These are phyloP conservation scores for Chrysanthemum makinoi DNA, from an alignment of 129 eudicot genomes.

Conservation along the genomic window DNA sequence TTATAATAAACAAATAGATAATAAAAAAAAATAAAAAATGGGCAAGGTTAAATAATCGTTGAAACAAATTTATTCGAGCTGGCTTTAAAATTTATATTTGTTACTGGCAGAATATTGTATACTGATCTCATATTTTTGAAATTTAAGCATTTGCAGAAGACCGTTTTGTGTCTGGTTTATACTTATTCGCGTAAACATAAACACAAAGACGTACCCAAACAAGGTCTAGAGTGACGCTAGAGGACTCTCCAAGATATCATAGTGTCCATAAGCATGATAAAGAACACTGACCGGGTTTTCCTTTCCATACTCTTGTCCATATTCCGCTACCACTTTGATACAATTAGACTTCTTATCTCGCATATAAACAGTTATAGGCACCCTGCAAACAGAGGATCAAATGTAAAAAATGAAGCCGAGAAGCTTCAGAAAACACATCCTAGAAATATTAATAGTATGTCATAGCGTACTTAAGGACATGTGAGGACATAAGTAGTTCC, in stretches of 20 bases:
- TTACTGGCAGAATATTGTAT: too few relatives aligned
- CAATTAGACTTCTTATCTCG: slow-evolving; percentile 49
- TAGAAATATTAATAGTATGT: not conserved
- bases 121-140: too few relatives aligned
- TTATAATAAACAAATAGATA: too few relatives aligned
- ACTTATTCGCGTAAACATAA: too few relatives aligned
- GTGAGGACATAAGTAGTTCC: slow-evolving; percentile 30
- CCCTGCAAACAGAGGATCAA: slow-evolving; percentile 39
- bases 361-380: slow-evolving; percentile 75
- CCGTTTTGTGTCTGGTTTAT: not conserved
- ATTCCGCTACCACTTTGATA: slow-evolving; percentile 64
- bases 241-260: slow-evolving; percentile 55
- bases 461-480: slow-evolving; percentile 4
- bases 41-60: too few relatives aligned
- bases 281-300: slow-evolving; percentile 65
- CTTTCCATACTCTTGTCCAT: slow-evolving; percentile 75
- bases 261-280: slow-evolving; percentile 91
- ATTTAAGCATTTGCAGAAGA: too few relatives aligned
- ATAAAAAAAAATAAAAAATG: too few relatives aligned
- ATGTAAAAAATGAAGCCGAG: not conserved
- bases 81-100: too few relatives aligned
- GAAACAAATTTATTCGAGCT: too few relatives aligned
- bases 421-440: slow-evolving; percentile 10
- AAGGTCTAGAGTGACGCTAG: not conserved
- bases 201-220: too few relatives aligned